A percentile compares a stretch with the other conserved stretches of the same genome.
Evolutionary conservation across 2,329 filamentous ascomycete genomes (phyloP).

Genomic region (Tricladium varicosporioides): DNA sequence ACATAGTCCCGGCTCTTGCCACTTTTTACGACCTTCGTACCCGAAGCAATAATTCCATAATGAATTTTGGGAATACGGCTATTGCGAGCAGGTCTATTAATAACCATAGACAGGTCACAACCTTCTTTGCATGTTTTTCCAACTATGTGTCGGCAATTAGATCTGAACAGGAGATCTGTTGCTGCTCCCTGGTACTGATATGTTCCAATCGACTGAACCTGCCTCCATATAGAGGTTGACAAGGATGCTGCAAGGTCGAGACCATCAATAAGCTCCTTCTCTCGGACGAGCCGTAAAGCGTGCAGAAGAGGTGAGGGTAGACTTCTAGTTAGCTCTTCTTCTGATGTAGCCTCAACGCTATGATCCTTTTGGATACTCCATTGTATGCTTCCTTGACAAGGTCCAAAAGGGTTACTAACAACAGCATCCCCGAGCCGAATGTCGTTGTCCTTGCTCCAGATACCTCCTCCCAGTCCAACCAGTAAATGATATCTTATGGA

Average conservation of each 20-base stretch:
- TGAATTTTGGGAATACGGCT: not conserved
- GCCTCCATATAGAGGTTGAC: not conserved
- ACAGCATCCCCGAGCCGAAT: not conserved
- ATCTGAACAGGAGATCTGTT: not conserved
- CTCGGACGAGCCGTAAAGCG: not conserved
- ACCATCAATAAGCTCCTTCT: not conserved
- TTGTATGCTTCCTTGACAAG: not conserved
- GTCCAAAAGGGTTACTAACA: not conserved
- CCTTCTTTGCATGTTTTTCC: not conserved
- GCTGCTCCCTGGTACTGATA: not conserved
- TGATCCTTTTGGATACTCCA: not conserved
- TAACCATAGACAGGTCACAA: not conserved
- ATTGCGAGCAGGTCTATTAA: not conserved
- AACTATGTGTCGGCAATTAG: not conserved
- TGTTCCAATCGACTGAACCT: not conserved
- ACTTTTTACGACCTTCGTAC: not conserved
- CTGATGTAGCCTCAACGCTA: too few species aligned
- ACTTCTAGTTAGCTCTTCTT: too few species aligned
- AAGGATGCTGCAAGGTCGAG: not conserved
- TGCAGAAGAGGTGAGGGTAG: not conserved
- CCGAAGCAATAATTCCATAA: not conserved
- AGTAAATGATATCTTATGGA: not conserved
- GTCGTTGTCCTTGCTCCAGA: not conserved
- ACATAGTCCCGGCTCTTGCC: not conserved
- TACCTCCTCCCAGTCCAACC: not conserved